Evolutionary conservation across 2,329 filamentous ascomycete genomes (phyloP), one percentile per base, ranked within the genome.

Genomic region (Aspergillus fischeri): DNA sequence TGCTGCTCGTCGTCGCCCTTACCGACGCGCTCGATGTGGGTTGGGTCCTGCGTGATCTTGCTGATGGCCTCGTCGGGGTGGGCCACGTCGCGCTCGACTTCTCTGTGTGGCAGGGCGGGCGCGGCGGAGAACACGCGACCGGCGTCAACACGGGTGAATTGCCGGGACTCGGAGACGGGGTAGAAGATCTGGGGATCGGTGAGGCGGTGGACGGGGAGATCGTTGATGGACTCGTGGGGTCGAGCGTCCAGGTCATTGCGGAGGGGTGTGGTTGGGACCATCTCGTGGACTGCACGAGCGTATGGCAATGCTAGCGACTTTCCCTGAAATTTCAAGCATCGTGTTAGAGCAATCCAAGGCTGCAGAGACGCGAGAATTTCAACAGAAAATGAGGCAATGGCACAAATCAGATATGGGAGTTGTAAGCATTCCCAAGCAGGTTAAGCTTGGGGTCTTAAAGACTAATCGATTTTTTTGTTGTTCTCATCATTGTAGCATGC

Each of bases 381-480:
- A 47, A 51, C 14, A 49, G 53, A 57, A 60, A 55, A 55, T 57
- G 52, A 56, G 52, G 14, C n/a, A 47, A 41, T 24, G 42, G 27
- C 57, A 51, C 60, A 56, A 44, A 60, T 66, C 67, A 71, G 68
- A 62, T 55, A 64, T 59, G 65, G 85, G 88, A 84, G 87, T 82
- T 84, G 68, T 74, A 75, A 75, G 67, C 77, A 97, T 73, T 86
- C 70, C 70, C 70, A 65, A 47, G 66, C 55, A 59, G 29, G n/a
- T 53, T 63, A 60, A 63, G 62, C 64, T 68, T 74, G 80, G 76
- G 86, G 92, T 97, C 92, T 96, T 97, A 83, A 95, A 96, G 93
- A 97, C 93, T 97, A 96, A 97, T 97, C 93, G 93, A 85, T 80
- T 89, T 84, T 86, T 87, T 85, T 83, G 79, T 74, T 83, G 85